These are phyloP conservation scores for Paramecium biaurelia DNA, from an alignment of 73 alveolate species.

Conservation along the genomic window DNA sequence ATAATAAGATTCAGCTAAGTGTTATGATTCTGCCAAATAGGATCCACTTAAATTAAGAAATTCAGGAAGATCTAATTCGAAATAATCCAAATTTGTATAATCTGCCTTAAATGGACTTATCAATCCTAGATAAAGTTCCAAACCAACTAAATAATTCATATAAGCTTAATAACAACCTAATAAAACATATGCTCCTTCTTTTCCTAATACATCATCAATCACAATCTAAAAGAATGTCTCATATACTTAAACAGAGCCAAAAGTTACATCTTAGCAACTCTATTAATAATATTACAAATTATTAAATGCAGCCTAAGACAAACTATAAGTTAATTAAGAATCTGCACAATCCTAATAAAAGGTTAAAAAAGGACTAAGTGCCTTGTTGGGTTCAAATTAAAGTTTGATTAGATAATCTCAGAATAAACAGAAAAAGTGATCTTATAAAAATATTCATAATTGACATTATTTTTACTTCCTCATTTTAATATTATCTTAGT, in stretches of 20 bases:
- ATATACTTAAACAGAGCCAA: conserved; percentile 37
- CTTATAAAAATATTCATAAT: neutral
- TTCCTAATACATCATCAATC: conserved; percentile 37
- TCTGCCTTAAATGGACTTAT: conserved; percentile 35
- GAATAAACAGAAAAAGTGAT: neutral
- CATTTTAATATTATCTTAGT: neutral
- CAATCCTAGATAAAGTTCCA: conserved; percentile 1
- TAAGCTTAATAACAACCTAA: neutral
- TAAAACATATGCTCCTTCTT: conserved; percentile 31
- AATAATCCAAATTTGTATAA: neutral
- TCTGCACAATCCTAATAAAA: neutral
- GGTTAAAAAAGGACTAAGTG: conserved; percentile 20
- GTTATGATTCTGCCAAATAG: neutral
- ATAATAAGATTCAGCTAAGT: neutral
- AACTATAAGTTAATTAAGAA: neutral
- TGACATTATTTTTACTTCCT: neutral
- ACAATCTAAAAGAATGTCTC: conserved; percentile 40
- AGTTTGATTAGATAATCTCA: conserved; percentile 6
- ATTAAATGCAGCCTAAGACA: conserved; percentile 25
- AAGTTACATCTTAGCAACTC: neutral
- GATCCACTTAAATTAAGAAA: neutral
- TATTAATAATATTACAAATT: conserved; percentile 35
- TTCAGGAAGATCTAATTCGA: conserved; percentile 12
- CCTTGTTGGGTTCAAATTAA: conserved; percentile 32
- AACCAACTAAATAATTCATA: neutral